phyloP scores from a whole-genome alignment of 2,329 filamentous ascomycete genomes.

The Rosellinia necatrix region DNA sequence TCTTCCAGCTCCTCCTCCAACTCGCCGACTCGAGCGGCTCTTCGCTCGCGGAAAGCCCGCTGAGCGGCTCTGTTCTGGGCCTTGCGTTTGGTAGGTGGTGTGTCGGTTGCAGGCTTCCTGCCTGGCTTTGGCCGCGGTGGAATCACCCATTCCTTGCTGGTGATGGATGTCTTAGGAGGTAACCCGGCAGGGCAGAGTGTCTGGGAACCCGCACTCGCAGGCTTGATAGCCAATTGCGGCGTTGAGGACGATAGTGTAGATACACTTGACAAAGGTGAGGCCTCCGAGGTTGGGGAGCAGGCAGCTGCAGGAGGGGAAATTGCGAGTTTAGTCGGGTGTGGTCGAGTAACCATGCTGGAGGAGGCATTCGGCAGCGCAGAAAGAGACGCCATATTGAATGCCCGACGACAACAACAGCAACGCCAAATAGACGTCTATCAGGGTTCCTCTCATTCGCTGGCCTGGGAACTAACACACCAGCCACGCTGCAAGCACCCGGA shows the following conservation, averaged over 20 bases:
- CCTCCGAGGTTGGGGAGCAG: constrained; percentile 37
- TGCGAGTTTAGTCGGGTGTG: constrained; percentile 36
- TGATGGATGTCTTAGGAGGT: constrained; percentile 63
- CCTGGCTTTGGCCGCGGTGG: constrained; percentile 87
- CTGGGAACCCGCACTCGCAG: constrained; percentile 24
- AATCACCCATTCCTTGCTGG: constrained; percentile 84
- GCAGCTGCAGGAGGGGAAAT: constrained; percentile 38
- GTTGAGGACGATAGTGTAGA: constrained; percentile 36
- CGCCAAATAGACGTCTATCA: not conserved
- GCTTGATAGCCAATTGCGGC: constrained; percentile 38
- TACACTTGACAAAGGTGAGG: constrained; percentile 35
- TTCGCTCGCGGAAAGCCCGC: constrained; percentile 84
- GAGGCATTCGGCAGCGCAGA: constrained; percentile 26
- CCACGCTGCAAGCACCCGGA: not conserved
- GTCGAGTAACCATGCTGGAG: constrained; percentile 26
- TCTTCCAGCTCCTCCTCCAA: constrained; percentile 70
- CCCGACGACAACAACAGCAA: not conserved
- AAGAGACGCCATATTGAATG: constrained; percentile 34
- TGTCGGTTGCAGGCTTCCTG: constrained; percentile 91
- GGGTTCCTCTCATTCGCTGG: not conserved
- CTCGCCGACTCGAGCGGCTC: constrained; percentile 82
- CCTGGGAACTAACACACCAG: not conserved
- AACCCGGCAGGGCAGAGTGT: constrained; percentile 51
- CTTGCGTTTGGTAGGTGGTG: constrained; percentile 89
- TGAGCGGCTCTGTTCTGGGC: constrained; percentile 93